Evolutionary conservation across 2,329 filamentous ascomycete species (phyloP), one percentile per base, ranked within the genome.

Genomic region (Grosmannia penicillata): DNA sequence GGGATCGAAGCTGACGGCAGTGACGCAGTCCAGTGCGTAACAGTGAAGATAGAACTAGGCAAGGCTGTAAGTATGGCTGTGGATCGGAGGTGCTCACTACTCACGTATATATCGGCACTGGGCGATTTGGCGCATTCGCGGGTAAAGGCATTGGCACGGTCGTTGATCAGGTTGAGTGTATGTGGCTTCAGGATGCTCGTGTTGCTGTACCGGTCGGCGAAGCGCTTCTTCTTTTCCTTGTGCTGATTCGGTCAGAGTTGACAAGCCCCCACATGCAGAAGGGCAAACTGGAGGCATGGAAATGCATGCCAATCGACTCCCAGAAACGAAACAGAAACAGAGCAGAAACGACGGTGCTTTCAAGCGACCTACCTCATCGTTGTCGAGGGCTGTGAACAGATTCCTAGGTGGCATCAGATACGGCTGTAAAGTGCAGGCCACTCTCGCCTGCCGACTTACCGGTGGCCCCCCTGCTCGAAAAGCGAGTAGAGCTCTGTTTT

Each of bases 11-110:
- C 37, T 36, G 9, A 40, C 25, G 10, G 38, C 41, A 8, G 37
- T 32, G 10, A 43, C 41, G 14, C 41, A 43, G 38, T 43, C 41
- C 11, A 40, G 41, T 1, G 41, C 41, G 18, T 40, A 43, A 36
- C 41, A 43, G 32, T 40, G 38, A 15, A 43, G 41, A 14, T 30
- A 30, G 21, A 34, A 33, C 39, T 41, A 8, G 3, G 23, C 33
- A 11, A 32, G 38, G 4, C 23, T 14, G 17, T 10, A 14, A n/a
- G 3, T 9, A 19, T 13, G 9, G 8, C n/a, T n/a, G n/a, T n/a
- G n/a, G n/a, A 11, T 7, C 3, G 4, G 13, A 36, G 8, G 13
- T 17, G 6, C 4, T 17, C 4, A 15, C n/a, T 15, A 17, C 39
- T n/a, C n/a, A 41, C 39, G 14, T 41, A 43, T 11, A 43, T 30